A percentile compares a stretch with the other conserved stretches of the same genome.
Evolutionary conservation across 2,329 filamentous ascomycete genomes (phyloP).

Genomic region (Trichoderma sp.): DNA sequence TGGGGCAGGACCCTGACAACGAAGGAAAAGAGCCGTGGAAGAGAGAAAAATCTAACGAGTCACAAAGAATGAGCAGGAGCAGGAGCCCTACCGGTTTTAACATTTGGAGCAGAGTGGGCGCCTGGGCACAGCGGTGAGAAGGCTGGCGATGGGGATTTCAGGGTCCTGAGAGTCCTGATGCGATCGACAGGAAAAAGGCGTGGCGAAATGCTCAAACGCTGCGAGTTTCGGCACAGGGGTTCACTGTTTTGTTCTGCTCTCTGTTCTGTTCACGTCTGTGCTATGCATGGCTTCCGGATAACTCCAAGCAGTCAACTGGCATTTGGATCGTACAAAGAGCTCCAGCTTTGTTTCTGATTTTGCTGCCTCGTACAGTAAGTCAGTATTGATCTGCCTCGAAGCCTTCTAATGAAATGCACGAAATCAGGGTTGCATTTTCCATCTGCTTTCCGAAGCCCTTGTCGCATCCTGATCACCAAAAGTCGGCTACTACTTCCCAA

Average conservation of each 20-base stretch:
- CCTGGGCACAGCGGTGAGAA: background rate
- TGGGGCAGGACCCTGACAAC: background rate
- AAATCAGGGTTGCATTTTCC: background rate
- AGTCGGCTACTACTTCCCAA: background rate
- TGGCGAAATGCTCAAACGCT: slow-evolving; percentile 14
- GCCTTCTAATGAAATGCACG: background rate
- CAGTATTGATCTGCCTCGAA: background rate
- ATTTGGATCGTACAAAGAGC: background rate
- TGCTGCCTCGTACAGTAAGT: no score
- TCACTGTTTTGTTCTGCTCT: background rate
- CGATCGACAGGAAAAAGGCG: background rate
- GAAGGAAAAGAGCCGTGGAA: background rate
- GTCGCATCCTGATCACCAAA: background rate
- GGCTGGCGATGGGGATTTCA: background rate
- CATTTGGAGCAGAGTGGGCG: background rate
- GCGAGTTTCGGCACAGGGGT: slow-evolving; percentile 8
- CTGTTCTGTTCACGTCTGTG: background rate
- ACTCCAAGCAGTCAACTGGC: no score
- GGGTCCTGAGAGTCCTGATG: background rate
- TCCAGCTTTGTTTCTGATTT: background rate
- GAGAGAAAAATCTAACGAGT: background rate
- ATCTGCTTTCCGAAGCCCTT: slow-evolving; percentile 1
- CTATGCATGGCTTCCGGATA: no score
- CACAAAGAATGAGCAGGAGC: background rate
- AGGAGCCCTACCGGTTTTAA: background rate